phyloP scores from a whole-genome alignment of 805 yeast species.

The Grigorovia humatica region DNA sequence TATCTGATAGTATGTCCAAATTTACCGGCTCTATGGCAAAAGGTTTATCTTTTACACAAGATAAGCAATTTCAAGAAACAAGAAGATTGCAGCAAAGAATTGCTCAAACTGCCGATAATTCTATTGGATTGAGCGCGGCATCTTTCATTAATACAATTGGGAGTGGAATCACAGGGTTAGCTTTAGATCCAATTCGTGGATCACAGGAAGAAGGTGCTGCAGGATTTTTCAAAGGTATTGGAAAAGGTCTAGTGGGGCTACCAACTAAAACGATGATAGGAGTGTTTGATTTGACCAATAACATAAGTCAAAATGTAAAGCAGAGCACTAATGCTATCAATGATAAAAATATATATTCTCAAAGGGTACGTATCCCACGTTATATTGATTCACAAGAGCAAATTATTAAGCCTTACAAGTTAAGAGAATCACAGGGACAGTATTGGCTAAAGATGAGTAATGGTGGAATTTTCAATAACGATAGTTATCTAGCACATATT shows the following conservation, averaged over 20 bases:
- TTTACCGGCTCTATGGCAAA: slow-evolving; percentile 91
- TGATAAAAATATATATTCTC: not conserved
- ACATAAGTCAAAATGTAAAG: slow-evolving; percentile 86
- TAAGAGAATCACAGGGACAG: slow-evolving; percentile 88
- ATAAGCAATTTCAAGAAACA: slow-evolving; percentile 69
- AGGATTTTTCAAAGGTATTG: slow-evolving; percentile 89
- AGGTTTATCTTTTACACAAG: slow-evolving; percentile 86
- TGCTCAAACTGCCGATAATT: slow-evolving; percentile 32
- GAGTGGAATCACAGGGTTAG: slow-evolving; percentile 84
- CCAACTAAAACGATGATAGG: slow-evolving; percentile 98
- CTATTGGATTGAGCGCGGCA: slow-evolving; percentile 76
- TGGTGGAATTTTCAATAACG: slow-evolving; percentile 67
- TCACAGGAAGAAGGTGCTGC: slow-evolving; percentile 80
- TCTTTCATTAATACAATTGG: slow-evolving; percentile 80
- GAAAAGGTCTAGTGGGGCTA: slow-evolving; percentile 87
- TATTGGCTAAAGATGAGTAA: slow-evolving; percentile 77
- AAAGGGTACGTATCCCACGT: slow-evolving; percentile 44
- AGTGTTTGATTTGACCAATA: slow-evolving; percentile 81
- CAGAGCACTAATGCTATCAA: slow-evolving; percentile 89
- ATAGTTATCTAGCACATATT: slow-evolving; percentile 76
- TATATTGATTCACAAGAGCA: slow-evolving; percentile 54
- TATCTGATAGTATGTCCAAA: slow-evolving; percentile 87
- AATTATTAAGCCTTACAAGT: slow-evolving; percentile 62
- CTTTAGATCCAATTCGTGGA: slow-evolving; percentile 83
- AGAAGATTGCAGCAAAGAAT: slow-evolving; percentile 66